Evolutionary conservation across 768 basidiomycete species (phyloP).

Genomic region (Pulveroboletus sp.): DNA sequence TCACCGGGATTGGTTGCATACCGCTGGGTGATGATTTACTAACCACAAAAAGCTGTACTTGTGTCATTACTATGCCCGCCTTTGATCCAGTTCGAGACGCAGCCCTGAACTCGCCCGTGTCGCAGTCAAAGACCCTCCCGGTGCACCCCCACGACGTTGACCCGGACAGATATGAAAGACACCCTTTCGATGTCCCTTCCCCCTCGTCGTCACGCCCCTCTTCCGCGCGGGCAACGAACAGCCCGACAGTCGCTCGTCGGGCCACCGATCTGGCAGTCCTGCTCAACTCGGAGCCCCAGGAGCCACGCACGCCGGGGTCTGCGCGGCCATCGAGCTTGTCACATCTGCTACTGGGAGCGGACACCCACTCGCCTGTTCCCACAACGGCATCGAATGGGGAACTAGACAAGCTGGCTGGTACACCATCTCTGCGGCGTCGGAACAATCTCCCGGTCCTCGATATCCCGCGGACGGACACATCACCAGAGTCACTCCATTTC

Average conservation of each 20-base stretch:
- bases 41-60: conserved; percentile 2
- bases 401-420: conserved; percentile 23
- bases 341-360: conserved; percentile 35
- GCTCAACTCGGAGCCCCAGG: conserved; percentile 60
- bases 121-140: conserved; percentile 40
- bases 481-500: conserved; percentile 18
- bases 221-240: conserved; percentile 33
- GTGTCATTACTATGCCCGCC: conserved; percentile 32
- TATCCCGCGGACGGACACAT: conserved; percentile 29
- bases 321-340: conserved; percentile 44
- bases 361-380: conserved; percentile 19
- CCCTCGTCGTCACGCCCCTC: conserved; percentile 37
- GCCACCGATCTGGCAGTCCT: conserved; percentile 78
- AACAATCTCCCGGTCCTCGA: conserved; percentile 31
- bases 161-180: conserved; percentile 26
- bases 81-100: conserved; percentile 90
- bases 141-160: conserved; percentile 24
- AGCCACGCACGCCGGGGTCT: conserved; percentile 34
- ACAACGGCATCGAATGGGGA: conserved; percentile 19
- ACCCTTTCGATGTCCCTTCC: conserved; percentile 33
- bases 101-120: conserved; percentile 72
- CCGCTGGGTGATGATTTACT: conserved; percentile 14
- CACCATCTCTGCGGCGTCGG: conserved; percentile 30
- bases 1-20: neutral
- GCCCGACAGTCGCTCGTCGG: conserved; percentile 53